These are phyloP conservation scores for Globisporangium echinulatum DNA, from an alignment of 352 stramenopile species.

Conservation along the genomic window DNA sequence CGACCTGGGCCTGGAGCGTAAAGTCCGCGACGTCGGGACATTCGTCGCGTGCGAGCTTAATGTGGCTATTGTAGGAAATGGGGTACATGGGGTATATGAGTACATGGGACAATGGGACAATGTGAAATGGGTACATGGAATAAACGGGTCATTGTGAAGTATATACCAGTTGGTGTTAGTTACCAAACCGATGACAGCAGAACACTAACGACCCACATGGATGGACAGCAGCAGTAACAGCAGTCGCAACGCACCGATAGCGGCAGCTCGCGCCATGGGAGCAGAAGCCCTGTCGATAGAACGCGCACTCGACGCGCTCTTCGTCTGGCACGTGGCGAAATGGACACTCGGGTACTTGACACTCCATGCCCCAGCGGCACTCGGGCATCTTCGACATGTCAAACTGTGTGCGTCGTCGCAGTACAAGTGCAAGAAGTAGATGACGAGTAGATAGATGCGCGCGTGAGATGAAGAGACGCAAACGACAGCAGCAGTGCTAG, in stretches of 20 bases:
- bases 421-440: too few species aligned
- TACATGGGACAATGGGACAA: not conserved
- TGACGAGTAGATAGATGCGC: too few species aligned
- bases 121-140: not conserved
- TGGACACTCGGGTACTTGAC: constrained; percentile 95
- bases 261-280: constrained; percentile 95
- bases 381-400: constrained; percentile 97
- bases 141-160: not conserved
- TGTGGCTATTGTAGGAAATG: constrained; percentile 55
- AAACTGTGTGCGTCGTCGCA: constrained; percentile 50
- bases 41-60: constrained; percentile 91
- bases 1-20: constrained; percentile 86
- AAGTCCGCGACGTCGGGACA: constrained; percentile 93
- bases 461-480: not conserved
- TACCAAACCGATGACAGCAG: too few species aligned
- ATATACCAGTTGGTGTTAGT: too few species aligned
- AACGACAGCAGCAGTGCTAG: not conserved
- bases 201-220: too few species aligned
- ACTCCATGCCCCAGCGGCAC: constrained; percentile 95
- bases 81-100: not conserved
- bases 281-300: constrained; percentile 98
- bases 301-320: constrained; percentile 95
- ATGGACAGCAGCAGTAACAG: too few species aligned
- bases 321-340: constrained; percentile 95
- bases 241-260: constrained; percentile 48